A percentile compares a stretch with the other conserved stretches of the same genome.
These are phyloP conservation scores for Herpetomonas tarakana DNA, from an alignment of 208 protist genomes.

Conservation along the genomic window DNA sequence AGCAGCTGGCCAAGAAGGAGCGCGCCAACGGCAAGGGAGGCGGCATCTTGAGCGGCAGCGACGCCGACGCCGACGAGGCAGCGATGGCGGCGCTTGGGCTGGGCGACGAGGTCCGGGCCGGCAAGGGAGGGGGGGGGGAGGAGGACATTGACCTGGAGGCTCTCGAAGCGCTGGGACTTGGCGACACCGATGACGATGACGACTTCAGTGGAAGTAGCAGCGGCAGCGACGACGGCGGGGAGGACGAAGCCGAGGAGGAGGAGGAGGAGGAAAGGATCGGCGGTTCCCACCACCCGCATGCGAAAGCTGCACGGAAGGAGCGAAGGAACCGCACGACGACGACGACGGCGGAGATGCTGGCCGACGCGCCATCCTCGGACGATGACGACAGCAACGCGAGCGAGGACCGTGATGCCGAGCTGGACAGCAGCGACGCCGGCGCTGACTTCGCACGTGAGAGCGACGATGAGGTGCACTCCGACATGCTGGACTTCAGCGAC, in stretches of 20 bases:
- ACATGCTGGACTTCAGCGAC: constrained; percentile 11
- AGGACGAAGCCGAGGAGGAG: constrained; percentile 17
- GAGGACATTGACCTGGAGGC: constrained; percentile 31
- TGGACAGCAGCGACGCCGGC: constrained; percentile 14
- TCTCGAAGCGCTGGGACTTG: constrained; percentile 36
- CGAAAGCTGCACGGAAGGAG: constrained; percentile 4
- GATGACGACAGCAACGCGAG: constrained; percentile 28
- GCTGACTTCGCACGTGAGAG: constrained; percentile 22
- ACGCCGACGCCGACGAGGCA: constrained; percentile 15
- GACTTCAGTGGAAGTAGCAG: too few species aligned
- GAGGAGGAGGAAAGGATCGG: constrained; percentile 9
- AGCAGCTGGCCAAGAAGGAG: constrained; percentile 11
- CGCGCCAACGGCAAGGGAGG: neutral
- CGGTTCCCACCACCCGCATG: too few species aligned
- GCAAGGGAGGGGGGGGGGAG: constrained; percentile 17
- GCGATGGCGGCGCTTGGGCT: constrained; percentile 25
- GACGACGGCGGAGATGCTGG: constrained; percentile 23
- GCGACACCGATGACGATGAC: constrained; percentile 3
- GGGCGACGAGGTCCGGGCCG: constrained; percentile 9
- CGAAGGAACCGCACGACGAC: constrained; percentile 3
- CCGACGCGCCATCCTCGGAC: constrained; percentile 15
- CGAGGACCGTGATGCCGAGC: constrained; percentile 20
- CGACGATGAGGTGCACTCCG: constrained; percentile 38
- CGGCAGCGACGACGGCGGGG: constrained; percentile 17
- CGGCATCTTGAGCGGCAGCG: constrained; percentile 7